Evolutionary conservation across 2,329 filamentous ascomycete species (phyloP), one percentile per base, ranked within the genome.

Genomic region (Fusarium austroafricanum): DNA sequence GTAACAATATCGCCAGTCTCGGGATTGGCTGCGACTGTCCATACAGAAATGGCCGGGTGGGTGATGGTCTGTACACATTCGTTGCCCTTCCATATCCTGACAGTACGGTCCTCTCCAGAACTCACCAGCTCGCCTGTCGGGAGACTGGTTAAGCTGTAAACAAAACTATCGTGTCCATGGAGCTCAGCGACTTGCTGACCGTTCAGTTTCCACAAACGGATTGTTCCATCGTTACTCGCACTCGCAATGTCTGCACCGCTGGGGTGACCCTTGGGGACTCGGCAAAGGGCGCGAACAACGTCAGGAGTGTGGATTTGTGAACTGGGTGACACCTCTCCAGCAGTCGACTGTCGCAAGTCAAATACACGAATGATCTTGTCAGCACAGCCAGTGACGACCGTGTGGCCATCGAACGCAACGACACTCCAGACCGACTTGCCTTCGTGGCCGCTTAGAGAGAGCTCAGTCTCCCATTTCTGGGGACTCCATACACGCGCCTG

Each of bases 1-100:
- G 92, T 92, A n/a, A 93, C 93, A 63, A 99, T 95, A 73, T 99
- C 96, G 21, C 96, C 95, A 46, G 88, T 96, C 65, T 93, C 89
- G 1, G 85, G 76, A 75, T 92, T 96, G 12, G 88, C 92, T n/a
- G 94, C 92, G 18, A 99, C 93, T 15, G 89, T 86, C 96, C 96
- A 99, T 7, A 99, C 94, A 1, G 95, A 98, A 55, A 98, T 96
- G 11, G 96, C 96, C 12, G 96, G 96, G 74, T 97, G 94, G 2
- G 95, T 97, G 68, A 99, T 98, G 38, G 95, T 97, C 79, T 99
- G 96, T 44, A 97, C 81, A 76, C 95, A 98, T 57, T 94, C 86
- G 15, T 83, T 87, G 43, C 91, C 92, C 71, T 87, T 90, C 96
- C 96, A 99, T 76, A 99, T 83, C 52, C 93, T 88, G 33, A 97